These are phyloP conservation scores for Henningerozyma blattae DNA, from an alignment of 805 yeast genomes.

Conservation along the genomic window DNA sequence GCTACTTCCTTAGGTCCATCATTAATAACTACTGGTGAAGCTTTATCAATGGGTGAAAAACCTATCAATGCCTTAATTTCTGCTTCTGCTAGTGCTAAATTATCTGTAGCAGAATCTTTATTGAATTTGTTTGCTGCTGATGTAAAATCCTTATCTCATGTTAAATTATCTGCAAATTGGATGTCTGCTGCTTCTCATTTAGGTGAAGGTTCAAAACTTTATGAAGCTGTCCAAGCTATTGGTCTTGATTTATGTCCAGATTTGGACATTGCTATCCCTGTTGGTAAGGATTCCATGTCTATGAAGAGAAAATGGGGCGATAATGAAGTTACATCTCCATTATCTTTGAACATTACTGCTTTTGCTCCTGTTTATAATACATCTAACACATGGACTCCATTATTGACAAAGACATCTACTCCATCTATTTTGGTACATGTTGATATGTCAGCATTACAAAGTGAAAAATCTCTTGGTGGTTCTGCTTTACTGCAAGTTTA, in stretches of 20 bases:
- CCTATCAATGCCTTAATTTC: conserved; percentile 83
- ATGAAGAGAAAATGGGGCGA: conserved; percentile 98
- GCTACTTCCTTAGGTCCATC: conserved; percentile 76
- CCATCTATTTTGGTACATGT: conserved; percentile 64
- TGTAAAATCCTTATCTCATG: conserved; percentile 55
- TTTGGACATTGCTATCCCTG: conserved; percentile 86
- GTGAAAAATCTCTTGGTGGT: conserved; percentile 63
- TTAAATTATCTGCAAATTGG: conserved; percentile 95
- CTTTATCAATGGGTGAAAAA: conserved; percentile 93
- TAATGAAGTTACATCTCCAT: conserved; percentile 90
- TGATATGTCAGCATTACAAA: conserved; percentile 52
- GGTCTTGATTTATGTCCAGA: conserved; percentile 92
- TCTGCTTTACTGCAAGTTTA: conserved; percentile 92
- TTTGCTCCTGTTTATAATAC: conserved; percentile 82
- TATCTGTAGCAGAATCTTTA: conserved; percentile 91
- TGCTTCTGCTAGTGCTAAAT: conserved; percentile 84
- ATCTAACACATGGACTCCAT: conserved; percentile 91
- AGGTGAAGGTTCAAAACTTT: conserved; percentile 91
- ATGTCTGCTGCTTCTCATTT: conserved; percentile 93
- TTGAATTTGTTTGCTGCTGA: conserved; percentile 85
- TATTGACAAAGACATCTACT: conserved; percentile 38
- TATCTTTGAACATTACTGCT: conserved; percentile 82
- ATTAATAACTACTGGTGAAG: conserved; percentile 78
- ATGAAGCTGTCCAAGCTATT: conserved; percentile 94
- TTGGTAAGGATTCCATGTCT: conserved; percentile 98